A percentile compares a stretch with the other conserved stretches of the same genome.
These are phyloP conservation scores for Aspergillus melleus DNA, from an alignment of 2,329 filamentous ascomycete species.

Conservation along the genomic window DNA sequence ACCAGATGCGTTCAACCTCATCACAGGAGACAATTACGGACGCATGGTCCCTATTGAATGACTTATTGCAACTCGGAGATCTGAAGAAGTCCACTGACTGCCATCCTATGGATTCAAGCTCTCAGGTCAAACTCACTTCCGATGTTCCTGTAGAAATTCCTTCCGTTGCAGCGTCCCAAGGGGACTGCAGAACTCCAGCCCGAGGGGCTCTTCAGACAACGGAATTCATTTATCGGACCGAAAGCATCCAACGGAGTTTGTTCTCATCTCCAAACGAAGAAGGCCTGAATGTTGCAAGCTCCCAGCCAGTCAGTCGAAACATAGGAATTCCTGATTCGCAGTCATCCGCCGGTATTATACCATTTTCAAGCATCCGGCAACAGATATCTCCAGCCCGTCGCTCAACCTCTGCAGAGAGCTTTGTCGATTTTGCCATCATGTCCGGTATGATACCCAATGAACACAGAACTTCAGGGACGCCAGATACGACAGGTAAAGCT, in stretches of 20 bases:
- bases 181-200: neutral
- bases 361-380: constrained; percentile 33
- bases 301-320: neutral
- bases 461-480: neutral
- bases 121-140: neutral
- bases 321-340: constrained; percentile 8
- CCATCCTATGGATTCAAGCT: neutral
- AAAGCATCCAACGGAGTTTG: constrained; percentile 14
- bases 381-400: constrained; percentile 18
- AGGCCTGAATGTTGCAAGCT: neutral
- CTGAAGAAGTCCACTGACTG: neutral
- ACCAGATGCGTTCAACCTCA: constrained; percentile 14
- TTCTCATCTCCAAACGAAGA: constrained; percentile 11
- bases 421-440: constrained; percentile 30
- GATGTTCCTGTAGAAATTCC: neutral
- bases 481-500: neutral
- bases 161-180: constrained; percentile 2
- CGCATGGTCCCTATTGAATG: constrained; percentile 22
- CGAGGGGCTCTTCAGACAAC: constrained; percentile 14
- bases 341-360: constrained; percentile 25
- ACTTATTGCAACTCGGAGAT: constrained; percentile 10
- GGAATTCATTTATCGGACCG: constrained; percentile 20
- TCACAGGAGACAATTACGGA: constrained; percentile 19
- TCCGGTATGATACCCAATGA: constrained; percentile 25
- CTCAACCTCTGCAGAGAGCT: constrained; percentile 20